Percentiles rank a stretch among this genome's conserved stretches.
phyloP scores from a whole-genome alignment of 345 rosid genomes.

The Clausena lansium region DNA sequence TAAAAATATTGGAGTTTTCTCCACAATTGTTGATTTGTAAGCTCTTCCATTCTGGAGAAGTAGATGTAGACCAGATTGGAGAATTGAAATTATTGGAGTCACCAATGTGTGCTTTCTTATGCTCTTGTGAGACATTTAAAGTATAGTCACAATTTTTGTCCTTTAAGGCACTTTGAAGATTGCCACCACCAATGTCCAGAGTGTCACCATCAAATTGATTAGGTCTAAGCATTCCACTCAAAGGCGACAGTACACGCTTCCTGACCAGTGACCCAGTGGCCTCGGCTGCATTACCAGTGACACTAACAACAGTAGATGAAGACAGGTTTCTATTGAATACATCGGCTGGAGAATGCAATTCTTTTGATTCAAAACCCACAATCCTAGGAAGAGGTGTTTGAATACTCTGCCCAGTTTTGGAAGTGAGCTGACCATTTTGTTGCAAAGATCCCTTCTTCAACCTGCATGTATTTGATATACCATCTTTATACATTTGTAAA shows the following conservation, averaged over 20 bases:
- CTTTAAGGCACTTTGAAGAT: constrained; percentile 27
- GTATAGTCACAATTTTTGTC: constrained; percentile 13
- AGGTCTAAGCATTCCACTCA: constrained; percentile 39
- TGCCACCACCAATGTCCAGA: constrained; percentile 36
- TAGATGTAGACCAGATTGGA: constrained; percentile 22
- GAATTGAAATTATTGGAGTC: constrained; percentile 16
- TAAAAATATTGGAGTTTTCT: constrained; percentile 23
- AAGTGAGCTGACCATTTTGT: constrained; percentile 25
- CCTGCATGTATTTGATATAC: constrained; percentile 27
- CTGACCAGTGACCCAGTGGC: constrained; percentile 42
- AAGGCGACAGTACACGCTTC: constrained; percentile 56
- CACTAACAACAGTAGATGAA: constrained; percentile 30
- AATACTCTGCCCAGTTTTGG: constrained; percentile 30
- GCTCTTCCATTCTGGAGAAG: constrained; percentile 24
- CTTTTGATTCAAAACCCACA: constrained; percentile 48
- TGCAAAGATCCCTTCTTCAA: constrained; percentile 30
- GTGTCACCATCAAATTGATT: constrained; percentile 42
- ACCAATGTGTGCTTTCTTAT: constrained; percentile 54
- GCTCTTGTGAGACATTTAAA: constrained; percentile 38
- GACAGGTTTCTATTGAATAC: constrained; percentile 24
- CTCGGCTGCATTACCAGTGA: constrained; percentile 27
- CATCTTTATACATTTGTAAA: constrained; percentile 27
- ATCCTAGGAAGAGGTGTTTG: constrained; percentile 48
- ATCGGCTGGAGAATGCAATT: constrained; percentile 28
- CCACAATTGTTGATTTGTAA: constrained; percentile 11